Percentiles rank a stretch among this genome's conserved stretches.
phyloP scores from a whole-genome alignment of 768 basidiomycete genomes.

The Terana coerulea region DNA sequence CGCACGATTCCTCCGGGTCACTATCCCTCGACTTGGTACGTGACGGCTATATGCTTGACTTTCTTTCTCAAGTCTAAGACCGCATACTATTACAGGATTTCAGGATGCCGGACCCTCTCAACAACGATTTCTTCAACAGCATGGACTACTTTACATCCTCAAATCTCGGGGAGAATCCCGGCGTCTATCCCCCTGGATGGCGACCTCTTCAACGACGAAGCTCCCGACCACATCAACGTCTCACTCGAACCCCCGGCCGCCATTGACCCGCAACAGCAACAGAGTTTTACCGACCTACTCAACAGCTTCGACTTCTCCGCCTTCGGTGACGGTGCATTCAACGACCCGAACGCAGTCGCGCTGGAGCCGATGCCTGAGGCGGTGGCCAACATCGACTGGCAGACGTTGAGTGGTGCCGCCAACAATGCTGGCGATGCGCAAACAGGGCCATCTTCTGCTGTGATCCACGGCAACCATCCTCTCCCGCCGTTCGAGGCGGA shows the following conservation, averaged over 20 bases:
- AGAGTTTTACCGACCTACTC: background rate
- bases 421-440: background rate
- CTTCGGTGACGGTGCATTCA: background rate
- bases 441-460: background rate
- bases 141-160: background rate
- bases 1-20: background rate
- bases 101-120: background rate
- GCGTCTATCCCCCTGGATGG: conserved; percentile 7
- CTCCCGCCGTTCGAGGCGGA: background rate
- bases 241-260: background rate
- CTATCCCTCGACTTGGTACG: conserved; percentile 7
- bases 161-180: background rate
- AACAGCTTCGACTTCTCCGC: conserved; percentile 2
- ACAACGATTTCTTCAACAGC: conserved; percentile 2
- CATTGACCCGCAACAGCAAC: background rate
- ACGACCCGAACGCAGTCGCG: background rate
- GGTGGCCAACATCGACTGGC: background rate
- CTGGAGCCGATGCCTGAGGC: background rate
- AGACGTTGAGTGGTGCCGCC: background rate
- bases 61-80: background rate
- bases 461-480: background rate
- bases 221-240: conserved; percentile 11
- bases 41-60: background rate
- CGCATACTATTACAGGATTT: background rate
- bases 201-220: background rate